These are phyloP conservation scores for Colletotrichum lini DNA, from an alignment of 2,329 filamentous ascomycete species.

Conservation along the genomic window DNA sequence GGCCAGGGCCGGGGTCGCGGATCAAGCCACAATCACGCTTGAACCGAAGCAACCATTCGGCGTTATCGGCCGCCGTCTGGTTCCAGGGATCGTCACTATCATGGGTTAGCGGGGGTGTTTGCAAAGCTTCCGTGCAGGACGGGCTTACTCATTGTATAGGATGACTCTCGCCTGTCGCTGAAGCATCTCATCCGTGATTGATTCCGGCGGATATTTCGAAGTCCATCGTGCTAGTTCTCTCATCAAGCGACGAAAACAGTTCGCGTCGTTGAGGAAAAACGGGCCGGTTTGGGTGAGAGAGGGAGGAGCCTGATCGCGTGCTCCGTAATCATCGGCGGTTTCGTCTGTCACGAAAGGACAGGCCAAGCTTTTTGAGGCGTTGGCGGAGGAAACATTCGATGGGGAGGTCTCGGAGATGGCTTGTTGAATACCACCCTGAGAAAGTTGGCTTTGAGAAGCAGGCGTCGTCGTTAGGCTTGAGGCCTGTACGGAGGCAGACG, in stretches of 20 bases:
- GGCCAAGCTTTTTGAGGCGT: neutral
- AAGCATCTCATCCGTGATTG: slow-evolving; percentile 73
- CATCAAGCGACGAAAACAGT: slow-evolving; percentile 71
- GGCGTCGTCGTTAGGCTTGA: slow-evolving; percentile 27
- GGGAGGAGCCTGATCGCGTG: neutral
- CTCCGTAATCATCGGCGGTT: neutral
- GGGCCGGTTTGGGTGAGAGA: slow-evolving; percentile 45
- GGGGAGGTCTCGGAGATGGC: slow-evolving; percentile 22
- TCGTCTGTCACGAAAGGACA: slow-evolving; percentile 10
- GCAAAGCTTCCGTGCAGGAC: neutral
- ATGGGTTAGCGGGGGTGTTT: slow-evolving; percentile 42
- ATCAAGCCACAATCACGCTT: slow-evolving; percentile 71
- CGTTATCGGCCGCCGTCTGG: slow-evolving; percentile 74
- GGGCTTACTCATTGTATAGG: slow-evolving; percentile 71
- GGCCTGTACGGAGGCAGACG: slow-evolving; percentile 9
- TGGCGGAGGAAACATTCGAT: neutral
- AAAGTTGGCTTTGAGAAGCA: slow-evolving; percentile 9
- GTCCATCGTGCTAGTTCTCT: slow-evolving; percentile 69
- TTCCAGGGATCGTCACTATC: slow-evolving; percentile 74
- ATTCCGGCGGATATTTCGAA: slow-evolving; percentile 66
- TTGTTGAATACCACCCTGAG: neutral
- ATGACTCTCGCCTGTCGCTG: slow-evolving; percentile 75
- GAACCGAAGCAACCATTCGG: slow-evolving; percentile 74
- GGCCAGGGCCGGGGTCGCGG: slow-evolving; percentile 64
- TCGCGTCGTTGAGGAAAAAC: slow-evolving; percentile 72